Conservation (phyloP, 2,329 filamentous ascomycete species). For the Fusarium sp. region DNA sequence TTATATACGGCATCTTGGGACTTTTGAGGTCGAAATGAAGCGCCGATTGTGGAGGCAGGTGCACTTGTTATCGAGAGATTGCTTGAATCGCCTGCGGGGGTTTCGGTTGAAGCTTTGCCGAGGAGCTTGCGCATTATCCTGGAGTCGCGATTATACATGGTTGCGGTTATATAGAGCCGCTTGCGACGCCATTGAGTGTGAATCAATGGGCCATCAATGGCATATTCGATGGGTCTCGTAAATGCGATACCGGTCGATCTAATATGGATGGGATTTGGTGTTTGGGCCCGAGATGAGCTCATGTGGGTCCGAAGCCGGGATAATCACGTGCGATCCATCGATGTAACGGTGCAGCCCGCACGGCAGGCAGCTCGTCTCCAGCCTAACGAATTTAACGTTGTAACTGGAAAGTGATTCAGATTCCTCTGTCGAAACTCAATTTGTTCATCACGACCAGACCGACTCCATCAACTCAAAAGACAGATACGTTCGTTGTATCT, state of each 20-base stretch:
- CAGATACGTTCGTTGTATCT: background rate
- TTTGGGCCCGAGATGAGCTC: slow-evolving; percentile 22
- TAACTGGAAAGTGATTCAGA: background rate
- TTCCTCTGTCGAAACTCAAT: background rate
- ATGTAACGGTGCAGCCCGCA: background rate
- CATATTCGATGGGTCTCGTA: slow-evolving; percentile 23
- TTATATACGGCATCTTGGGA: slow-evolving; percentile 67
- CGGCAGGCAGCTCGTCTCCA: background rate
- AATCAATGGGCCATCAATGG: slow-evolving; percentile 28
- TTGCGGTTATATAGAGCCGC: slow-evolving; percentile 44
- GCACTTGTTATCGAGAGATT: slow-evolving; percentile 59
- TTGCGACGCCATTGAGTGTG: slow-evolving; percentile 49
- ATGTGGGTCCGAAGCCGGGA: slow-evolving; percentile 27
- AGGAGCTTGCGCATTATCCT: slow-evolving; percentile 71
- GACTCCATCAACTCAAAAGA: background rate
- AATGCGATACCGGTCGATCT: slow-evolving; percentile 7
- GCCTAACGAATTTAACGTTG: background rate
- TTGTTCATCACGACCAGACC: background rate
- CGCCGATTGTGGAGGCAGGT: slow-evolving; percentile 50
- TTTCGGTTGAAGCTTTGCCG: slow-evolving; percentile 63
- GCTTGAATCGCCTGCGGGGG: slow-evolving; percentile 55
- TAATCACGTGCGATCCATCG: slow-evolving; percentile 16
- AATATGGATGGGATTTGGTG: background rate
- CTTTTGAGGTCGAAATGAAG: slow-evolving; percentile 62
- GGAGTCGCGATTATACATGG: slow-evolving; percentile 65